phyloP scores from a whole-genome alignment of 2,329 filamentous ascomycete genomes.

The Apiospora marii region DNA sequence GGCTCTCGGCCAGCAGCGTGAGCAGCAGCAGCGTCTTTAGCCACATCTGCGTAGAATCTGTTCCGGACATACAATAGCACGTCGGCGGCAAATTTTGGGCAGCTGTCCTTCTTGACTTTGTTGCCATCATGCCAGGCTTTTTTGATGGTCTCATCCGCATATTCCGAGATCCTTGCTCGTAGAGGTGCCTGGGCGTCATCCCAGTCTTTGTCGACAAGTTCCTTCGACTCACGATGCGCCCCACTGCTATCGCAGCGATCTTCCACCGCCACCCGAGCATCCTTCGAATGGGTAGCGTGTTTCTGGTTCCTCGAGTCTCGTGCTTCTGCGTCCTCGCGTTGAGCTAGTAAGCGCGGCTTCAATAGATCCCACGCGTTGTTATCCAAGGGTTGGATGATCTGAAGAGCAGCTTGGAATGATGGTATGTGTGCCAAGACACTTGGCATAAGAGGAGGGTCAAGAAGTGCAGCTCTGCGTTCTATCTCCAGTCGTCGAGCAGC shows the following conservation, averaged over 20 bases:
- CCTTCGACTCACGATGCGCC: slow-evolving; percentile 58
- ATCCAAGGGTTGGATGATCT: slow-evolving; percentile 72
- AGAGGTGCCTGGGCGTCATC: slow-evolving; percentile 74
- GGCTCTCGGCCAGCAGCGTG: slow-evolving; percentile 55
- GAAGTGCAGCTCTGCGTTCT: slow-evolving; percentile 70
- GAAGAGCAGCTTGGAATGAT: slow-evolving; percentile 76
- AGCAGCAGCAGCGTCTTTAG: slow-evolving; percentile 58
- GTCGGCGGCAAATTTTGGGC: slow-evolving; percentile 74
- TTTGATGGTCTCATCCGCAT: slow-evolving; percentile 75
- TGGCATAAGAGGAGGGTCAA: slow-evolving; percentile 71
- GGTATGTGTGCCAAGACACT: slow-evolving; percentile 73
- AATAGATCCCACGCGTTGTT: slow-evolving; percentile 75
- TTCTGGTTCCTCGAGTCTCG: slow-evolving; percentile 52
- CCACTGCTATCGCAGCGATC: slow-evolving; percentile 35
- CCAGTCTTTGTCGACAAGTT: slow-evolving; percentile 73
- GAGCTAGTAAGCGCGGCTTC: slow-evolving; percentile 70
- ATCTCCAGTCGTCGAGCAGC: slow-evolving; percentile 73
- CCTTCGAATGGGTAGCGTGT: slow-evolving; percentile 40
- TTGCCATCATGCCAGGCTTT: slow-evolving; percentile 70
- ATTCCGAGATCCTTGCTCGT: slow-evolving; percentile 68
- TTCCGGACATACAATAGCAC: slow-evolving; percentile 72
- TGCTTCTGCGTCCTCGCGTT: slow-evolving; percentile 70
- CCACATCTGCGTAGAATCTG: slow-evolving; percentile 69
- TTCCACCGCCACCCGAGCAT: slow-evolving; percentile 45
- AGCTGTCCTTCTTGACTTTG: slow-evolving; percentile 68